Evolutionary conservation across 1,139 yeast species (phyloP).

Genomic region (Nakaseomyces sp.): DNA sequence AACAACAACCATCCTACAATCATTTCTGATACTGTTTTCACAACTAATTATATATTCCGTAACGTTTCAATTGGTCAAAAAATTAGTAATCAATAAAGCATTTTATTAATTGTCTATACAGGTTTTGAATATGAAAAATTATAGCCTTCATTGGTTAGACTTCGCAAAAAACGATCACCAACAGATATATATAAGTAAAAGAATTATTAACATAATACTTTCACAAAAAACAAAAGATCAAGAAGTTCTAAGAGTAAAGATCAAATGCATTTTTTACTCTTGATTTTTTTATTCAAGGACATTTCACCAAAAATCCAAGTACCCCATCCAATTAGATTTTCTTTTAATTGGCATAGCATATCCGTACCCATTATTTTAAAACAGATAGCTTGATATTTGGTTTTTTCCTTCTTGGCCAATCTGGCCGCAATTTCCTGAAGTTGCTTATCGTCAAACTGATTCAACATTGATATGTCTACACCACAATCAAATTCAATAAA

Average conservation of each 20-base stretch:
- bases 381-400: constrained; percentile 6
- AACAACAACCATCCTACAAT: too few relatives aligned
- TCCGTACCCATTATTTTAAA: constrained; percentile 1
- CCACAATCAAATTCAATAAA: constrained; percentile 5
- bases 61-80: background rate
- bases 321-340: constrained; percentile 4
- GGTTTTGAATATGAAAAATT: background rate
- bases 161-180: too few relatives aligned
- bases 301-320: constrained; percentile 6
- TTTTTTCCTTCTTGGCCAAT: constrained; percentile 5
- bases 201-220: background rate
- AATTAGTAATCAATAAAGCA: background rate
- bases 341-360: constrained; percentile 4
- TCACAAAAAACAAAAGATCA: too few relatives aligned
- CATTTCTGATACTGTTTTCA: background rate
- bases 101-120: background rate
- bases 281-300: background rate
- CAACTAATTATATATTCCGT: background rate
- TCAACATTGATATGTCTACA: background rate
- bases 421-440: background rate
- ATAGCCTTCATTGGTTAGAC: too few relatives aligned
- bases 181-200: too few relatives aligned
- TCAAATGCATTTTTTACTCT: constrained; percentile 1
- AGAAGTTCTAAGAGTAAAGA: background rate
- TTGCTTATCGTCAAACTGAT: constrained; percentile 2